Base-by-base conservation (phyloP, 768 basidiomycete genomes). In the Trametes punicea region DNA sequence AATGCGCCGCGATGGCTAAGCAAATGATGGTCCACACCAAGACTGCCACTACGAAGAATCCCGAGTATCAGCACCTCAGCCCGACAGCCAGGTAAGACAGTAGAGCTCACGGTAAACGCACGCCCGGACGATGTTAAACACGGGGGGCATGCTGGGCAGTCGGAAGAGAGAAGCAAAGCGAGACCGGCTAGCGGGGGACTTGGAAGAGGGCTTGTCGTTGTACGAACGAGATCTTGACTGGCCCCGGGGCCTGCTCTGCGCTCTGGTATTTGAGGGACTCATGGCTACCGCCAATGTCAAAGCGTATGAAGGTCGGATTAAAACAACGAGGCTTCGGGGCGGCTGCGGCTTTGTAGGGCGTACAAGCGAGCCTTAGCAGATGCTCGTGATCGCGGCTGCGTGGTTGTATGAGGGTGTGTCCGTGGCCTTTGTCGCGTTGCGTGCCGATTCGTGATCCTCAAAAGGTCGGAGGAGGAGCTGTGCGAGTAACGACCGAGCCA, bases 1-100 rank as follows among this genome's bases (percentile, higher is more conserved):
- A 90, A 66, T 90, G 87, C 33, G 78, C 86, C 47, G 88, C 87
- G 74, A 93, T 85, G 56, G 81, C 88, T 59, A 93, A 74, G 65
- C 87, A 90, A 63, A 93, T 85, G 58, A 87, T 71, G 20, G 88
- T 88, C 79, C 88, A 92, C 56, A 85, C 69, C 47, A 92, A 70
- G 38, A 90, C 81, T 40, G 81, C 73, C 64, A 75, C 90, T 92
- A 55, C 10, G 29, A 39, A 18, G 41, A 21, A 36, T 36, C 38
- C 51, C 46, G 41, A 64, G 39, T 44, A 65, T 16, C n/a, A 27
- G 34, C 38, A 41, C 15, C 25, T 30, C 38, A 7, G 13, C 41
- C n/a, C n/a, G n/a, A 27, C 10, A 11, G 26, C 3, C 45, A 21
- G 16, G 64, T 25, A 46, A 27, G n/a, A 31, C 34, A 15, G 51